Evolutionary conservation across 2,329 filamentous ascomycete genomes (phyloP), one percentile per base, ranked within the genome.

Genomic region (Xylaria sp.): DNA sequence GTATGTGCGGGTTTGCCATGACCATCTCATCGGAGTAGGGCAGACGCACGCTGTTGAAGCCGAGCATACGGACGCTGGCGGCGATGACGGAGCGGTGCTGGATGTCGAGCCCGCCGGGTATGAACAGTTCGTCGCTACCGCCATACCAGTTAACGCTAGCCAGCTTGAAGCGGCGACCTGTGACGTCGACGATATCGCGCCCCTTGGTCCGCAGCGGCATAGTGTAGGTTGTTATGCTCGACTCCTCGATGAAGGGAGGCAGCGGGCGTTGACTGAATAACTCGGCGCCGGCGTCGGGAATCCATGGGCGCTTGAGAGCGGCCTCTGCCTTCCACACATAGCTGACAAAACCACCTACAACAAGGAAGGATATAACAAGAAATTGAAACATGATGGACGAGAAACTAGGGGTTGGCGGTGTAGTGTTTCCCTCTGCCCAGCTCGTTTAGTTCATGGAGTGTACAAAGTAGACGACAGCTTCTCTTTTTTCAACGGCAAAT

Each of bases 1-100:
- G 78, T 53, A 90, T 81, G 27, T 81, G 73, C 0, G 88, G 89
- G 73, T 91, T 90, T 25, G 79, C 74, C 36, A 84, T 82, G 57
- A 92, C 88, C 79, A 91, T 82, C 79, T 92, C 89, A 77, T 92
- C 89, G 20, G 87, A 84, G 78, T 92, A 92, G 2, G 89, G 89
- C 53, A 92, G 78, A 2, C 89, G 83, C 53, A 92, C 89, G 73
- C 88, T 90, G 79, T 92, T 92, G 82, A 92, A 92, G 15, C 89
- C 89, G 62, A 92, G 80, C 10, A 76, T 75, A 60, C 85, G 83
- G 75, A 92, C 90, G 17, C 85, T 86, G 67, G 79, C 73, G 3
- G 89, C 87, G 69, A 92, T 90, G 22, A 82, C 81, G 63, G 80
- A 81, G 42, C 89, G 87, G 77, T 91, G 88, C 73, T 85, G 84